Percentiles rank a stretch among this genome's conserved stretches.
phyloP scores from a whole-genome alignment of 2,329 filamentous ascomycete species.

The Fusarium foetens region DNA sequence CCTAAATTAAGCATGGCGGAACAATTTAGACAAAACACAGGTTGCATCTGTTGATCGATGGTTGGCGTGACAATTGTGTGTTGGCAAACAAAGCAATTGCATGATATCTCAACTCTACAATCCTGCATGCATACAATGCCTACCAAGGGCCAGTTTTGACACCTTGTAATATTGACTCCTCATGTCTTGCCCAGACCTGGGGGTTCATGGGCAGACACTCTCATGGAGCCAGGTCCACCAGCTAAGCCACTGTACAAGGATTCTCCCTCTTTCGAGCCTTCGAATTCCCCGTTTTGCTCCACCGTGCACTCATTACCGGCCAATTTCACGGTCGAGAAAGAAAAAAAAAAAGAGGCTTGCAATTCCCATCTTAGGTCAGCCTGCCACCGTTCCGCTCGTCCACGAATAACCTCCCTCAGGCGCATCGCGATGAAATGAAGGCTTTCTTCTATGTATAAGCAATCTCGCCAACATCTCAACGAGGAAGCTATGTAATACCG shows the following conservation, averaged over 20 bases:
- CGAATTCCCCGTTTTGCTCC: constrained; percentile 30
- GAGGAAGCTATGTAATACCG: constrained; percentile 6
- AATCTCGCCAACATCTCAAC: constrained; percentile 37
- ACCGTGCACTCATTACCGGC: constrained; percentile 22
- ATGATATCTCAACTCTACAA: constrained; percentile 11
- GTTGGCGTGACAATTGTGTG: constrained; percentile 41
- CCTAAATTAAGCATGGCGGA: constrained; percentile 13
- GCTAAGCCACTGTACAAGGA: constrained; percentile 41
- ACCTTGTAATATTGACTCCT: constrained; percentile 1
- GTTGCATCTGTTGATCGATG: constrained; percentile 5
- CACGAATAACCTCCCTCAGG: constrained; percentile 24
- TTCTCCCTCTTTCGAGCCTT: constrained; percentile 36
- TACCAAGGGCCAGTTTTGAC: not conserved
- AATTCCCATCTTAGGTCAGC: constrained; percentile 32
- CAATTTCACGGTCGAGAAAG: constrained; percentile 38
- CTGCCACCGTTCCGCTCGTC: constrained; percentile 20
- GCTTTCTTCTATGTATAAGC: constrained; percentile 23
- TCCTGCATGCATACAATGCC: constrained; percentile 19
- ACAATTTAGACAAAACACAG: constrained; percentile 13
- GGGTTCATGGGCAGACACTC: constrained; percentile 14
- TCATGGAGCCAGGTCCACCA: constrained; percentile 20
- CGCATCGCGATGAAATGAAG: constrained; percentile 17
- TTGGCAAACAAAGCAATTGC: constrained; percentile 21
- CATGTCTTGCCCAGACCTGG: constrained; percentile 23
- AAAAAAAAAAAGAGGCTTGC: constrained; percentile 22